These are phyloP conservation scores for Thermothelomyces thermophilus DNA, from an alignment of 2,329 filamentous ascomycete genomes.

Conservation along the genomic window DNA sequence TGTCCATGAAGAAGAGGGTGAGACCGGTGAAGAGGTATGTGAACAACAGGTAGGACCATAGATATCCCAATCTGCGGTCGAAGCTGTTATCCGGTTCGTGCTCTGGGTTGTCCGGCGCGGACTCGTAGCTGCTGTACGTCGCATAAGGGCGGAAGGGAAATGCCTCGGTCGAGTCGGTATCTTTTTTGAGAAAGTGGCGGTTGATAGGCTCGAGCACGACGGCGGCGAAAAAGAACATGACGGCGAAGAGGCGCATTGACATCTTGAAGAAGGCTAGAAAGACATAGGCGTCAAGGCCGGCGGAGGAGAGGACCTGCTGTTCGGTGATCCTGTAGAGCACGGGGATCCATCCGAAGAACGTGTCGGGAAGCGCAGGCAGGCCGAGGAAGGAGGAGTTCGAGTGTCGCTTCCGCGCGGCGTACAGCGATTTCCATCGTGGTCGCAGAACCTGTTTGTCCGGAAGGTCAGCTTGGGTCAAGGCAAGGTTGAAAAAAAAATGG, in stretches of 20 bases:
- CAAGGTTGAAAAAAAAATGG: no score
- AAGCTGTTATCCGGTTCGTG: slow-evolving; percentile 28
- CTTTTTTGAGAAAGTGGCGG: slow-evolving; percentile 47
- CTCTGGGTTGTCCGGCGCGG: slow-evolving; percentile 15
- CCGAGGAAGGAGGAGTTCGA: slow-evolving; percentile 48
- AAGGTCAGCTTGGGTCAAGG: no score
- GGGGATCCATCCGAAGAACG: slow-evolving; percentile 89
- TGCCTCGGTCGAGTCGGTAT: slow-evolving; percentile 6
- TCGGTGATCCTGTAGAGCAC: slow-evolving; percentile 78
- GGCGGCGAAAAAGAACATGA: slow-evolving; percentile 75
- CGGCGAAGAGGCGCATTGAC: slow-evolving; percentile 73
- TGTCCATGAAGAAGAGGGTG: slow-evolving; percentile 74
- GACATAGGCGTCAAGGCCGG: slow-evolving; percentile 91
- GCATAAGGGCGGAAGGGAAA: slow-evolving; percentile 14
- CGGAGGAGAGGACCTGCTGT: slow-evolving; percentile 80
- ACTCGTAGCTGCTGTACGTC: slow-evolving; percentile 3
- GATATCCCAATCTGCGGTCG: slow-evolving; percentile 45
- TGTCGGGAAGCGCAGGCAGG: slow-evolving; percentile 74
- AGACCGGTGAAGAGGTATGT: slow-evolving; percentile 85
- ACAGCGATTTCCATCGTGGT: slow-evolving; percentile 85
- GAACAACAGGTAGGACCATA: slow-evolving; percentile 94
- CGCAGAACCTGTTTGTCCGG: slow-evolving; percentile 62
- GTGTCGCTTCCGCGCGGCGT: slow-evolving; percentile 79
- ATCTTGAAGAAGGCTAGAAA: slow-evolving; percentile 96
- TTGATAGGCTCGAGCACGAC: slow-evolving; percentile 83